Base-by-base conservation (phyloP, 2,329 filamentous ascomycete species). In the Erysiphe pulchra region DNA sequence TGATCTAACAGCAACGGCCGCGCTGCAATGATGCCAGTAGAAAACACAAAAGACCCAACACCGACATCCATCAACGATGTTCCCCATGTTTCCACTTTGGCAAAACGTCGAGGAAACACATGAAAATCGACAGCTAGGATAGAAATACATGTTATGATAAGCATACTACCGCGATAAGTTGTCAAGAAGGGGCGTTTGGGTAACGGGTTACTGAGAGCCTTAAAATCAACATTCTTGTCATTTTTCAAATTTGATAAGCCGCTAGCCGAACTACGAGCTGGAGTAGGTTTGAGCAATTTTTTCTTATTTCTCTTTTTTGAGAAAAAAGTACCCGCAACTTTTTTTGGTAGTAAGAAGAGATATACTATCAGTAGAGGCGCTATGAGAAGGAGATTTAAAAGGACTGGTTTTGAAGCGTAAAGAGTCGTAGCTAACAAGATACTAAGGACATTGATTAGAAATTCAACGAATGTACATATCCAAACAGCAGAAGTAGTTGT, bases 41-140 rank as follows among this genome's bases (percentile, higher is more conserved):
- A 85, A 62, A 93, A 98, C 54, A 98, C 90, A 63, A 98, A 98
- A 12, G 86, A 93, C 28, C 90, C 90, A 42, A 98, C 90, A 43
- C 90, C 90, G 55, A 95, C 69, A 59, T 98, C 90, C 90, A 98
- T 98, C 50, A 98, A 65, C n/a, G 87, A 95, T 1, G 87, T 94
- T 46, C 90, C 90, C 84, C 90, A 98, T n/a, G 83, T 94, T 62
- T 98, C 90, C 2, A 92, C 90, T 65, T 98, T 98, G 47, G 85
- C 90, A 59, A 95, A 95, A 31, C 90, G 78, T 28, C 90, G 75
- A 2, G 90, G 90, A 56, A 98, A 98, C 48, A 94, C 68, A 16
- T 70, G 75, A 59, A 98, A 98, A 62, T 98, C 90, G 45, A 98
- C 90, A 14, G 90, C 90, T n/a, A 98, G 70, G 53, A 98, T 95